phyloP scores from a whole-genome alignment of 2,329 filamentous ascomycete species.

The Colletotrichum lupini region DNA sequence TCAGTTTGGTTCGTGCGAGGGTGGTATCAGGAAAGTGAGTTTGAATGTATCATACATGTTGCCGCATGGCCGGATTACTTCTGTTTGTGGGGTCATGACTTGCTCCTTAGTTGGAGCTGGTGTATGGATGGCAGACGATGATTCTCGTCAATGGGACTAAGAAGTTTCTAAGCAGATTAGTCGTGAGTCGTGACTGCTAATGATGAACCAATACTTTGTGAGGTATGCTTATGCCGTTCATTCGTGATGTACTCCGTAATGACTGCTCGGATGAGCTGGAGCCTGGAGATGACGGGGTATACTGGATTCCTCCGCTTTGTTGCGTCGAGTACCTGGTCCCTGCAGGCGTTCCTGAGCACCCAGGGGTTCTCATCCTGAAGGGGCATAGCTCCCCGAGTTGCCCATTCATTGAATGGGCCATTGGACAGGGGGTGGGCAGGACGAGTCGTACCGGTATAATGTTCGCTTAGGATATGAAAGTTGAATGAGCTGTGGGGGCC shows the following conservation, averaged over 20 bases:
- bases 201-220: no score
- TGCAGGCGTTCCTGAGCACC: background rate
- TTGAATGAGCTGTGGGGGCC: slow-evolving; percentile 15
- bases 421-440: slow-evolving; percentile 12
- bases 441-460: slow-evolving; percentile 25
- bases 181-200: background rate
- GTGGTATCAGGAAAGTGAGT: no score
- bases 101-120: background rate
- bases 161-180: background rate
- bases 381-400: background rate
- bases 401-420: background rate
- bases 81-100: background rate
- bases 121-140: background rate
- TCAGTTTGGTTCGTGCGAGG: no score
- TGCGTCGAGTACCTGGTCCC: slow-evolving; percentile 10
- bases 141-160: background rate
- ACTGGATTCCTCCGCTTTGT: background rate
- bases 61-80: slow-evolving; percentile 27
- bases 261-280: background rate
- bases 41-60: slow-evolving; percentile 7
- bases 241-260: no score
- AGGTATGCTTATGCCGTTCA: no score
- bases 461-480: slow-evolving; percentile 20
- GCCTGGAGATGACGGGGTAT: background rate
- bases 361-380: background rate